Base-by-base conservation (phyloP, 768 basidiomycete species). In the Auricularia auricula-judae region DNA sequence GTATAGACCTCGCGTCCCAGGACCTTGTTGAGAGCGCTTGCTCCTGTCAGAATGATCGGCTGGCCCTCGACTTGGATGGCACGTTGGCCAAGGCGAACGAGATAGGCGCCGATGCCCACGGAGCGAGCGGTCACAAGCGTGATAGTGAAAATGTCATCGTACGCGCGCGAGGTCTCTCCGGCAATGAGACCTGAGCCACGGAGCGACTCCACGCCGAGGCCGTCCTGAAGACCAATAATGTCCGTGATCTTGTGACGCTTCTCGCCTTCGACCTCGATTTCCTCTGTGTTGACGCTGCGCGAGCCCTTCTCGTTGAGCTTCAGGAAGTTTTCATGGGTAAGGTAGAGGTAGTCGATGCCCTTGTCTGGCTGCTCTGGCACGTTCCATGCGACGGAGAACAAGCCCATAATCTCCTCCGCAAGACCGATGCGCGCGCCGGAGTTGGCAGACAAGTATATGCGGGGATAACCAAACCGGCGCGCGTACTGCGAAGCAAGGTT, bases 61-160 rank as follows among this genome's bases (percentile, higher is more conserved):
- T 99, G 96, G 54, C 97, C 97, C 76, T 98, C 97, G 63, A 99
- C 97, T 74, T 99, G 97, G 58, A 99, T 92, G 1, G 97, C 92
- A 68, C 97, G 88, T 79, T 99, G 91, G 67, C 97, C 97, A 54
- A 99, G 84, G 68, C 97, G 93, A 63, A 99, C 94, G 64, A 99
- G 90, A 76, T 99, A 98, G 14, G 97, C 97, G 70, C 97, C 97
- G 70, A 98, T 99, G 75, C 97, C 97, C 70, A 99, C 97, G 4
- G 97, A 98, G 60, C 97, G 92, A 68, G 95, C 97, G 54, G 94
- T 97, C 68, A 99, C 97, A 71, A 99, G 86, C 10, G 97, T 98
- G 76, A 98, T 96, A 61, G 97, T 99, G 82, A 99, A 99, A 73
- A 99, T 98, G 73, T 99, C 97, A 71, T 98, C 96, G 76, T 99